Evolutionary conservation across 1,139 yeast species (phyloP).

Genomic region (Suhomyces choctaworum): DNA sequence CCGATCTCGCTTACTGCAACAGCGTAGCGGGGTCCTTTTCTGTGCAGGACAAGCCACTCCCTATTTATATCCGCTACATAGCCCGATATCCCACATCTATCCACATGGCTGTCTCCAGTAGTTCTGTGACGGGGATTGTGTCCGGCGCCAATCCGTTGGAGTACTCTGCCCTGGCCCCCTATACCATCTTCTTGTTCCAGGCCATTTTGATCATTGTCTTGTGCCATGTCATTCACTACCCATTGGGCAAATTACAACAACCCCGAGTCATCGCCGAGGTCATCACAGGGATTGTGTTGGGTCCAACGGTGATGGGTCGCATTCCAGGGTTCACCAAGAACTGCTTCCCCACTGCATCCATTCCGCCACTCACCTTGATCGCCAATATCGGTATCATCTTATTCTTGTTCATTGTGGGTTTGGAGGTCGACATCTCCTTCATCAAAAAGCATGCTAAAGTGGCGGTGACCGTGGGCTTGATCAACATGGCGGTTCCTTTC

Average conservation of each 20-base stretch:
- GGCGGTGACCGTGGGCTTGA: conserved; percentile 66
- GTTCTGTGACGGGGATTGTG: conserved; percentile 60
- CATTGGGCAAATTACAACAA: conserved; percentile 60
- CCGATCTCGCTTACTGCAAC: no score
- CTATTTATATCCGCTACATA: neutral
- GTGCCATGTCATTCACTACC: conserved; percentile 57
- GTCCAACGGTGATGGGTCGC: conserved; percentile 69
- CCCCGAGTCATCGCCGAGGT: conserved; percentile 82
- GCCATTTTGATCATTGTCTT: conserved; percentile 54
- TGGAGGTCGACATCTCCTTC: conserved; percentile 71
- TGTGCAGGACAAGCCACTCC: no score
- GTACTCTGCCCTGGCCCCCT: conserved; percentile 55
- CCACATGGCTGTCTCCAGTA: conserved; percentile 27
- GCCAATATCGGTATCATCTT: conserved; percentile 75
- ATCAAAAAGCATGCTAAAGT: conserved; percentile 58
- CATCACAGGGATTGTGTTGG: conserved; percentile 68
- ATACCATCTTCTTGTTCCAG: conserved; percentile 63
- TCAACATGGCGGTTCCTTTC: conserved; percentile 74
- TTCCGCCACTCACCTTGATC: conserved; percentile 62
- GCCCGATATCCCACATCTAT: neutral
- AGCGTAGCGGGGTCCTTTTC: no score
- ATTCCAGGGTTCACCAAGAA: conserved; percentile 63
- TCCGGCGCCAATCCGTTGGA: conserved; percentile 70
- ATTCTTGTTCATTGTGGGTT: conserved; percentile 71
- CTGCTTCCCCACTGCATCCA: conserved; percentile 63